These are phyloP conservation scores for Cytospora paraplurivora DNA, from an alignment of 2,329 filamentous ascomycete species.

Conservation along the genomic window DNA sequence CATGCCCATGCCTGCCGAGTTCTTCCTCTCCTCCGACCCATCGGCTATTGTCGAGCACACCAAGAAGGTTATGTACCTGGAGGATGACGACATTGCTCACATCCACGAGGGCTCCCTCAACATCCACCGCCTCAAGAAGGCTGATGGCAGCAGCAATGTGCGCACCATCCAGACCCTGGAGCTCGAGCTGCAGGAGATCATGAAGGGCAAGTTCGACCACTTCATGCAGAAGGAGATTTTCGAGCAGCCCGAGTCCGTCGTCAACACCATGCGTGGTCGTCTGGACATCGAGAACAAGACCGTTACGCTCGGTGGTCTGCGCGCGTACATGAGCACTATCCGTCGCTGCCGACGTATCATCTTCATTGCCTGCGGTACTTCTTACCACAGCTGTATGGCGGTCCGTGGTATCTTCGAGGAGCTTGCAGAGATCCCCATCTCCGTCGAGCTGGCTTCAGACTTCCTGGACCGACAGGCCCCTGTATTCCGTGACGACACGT, in stretches of 20 bases:
- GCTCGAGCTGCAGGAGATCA: slow-evolving; percentile 99
- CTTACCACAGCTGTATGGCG: slow-evolving; percentile 99
- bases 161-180: slow-evolving; percentile 98
- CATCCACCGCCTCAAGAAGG: slow-evolving; percentile 97
- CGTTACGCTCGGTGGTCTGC: slow-evolving; percentile 91
- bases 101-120: slow-evolving; percentile 99
- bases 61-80: slow-evolving; percentile 99
- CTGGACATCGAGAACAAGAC: slow-evolving; percentile 91
- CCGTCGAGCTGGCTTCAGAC: slow-evolving; percentile 95
- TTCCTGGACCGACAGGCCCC: slow-evolving; percentile 96
- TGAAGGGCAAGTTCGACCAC: slow-evolving; percentile 99
- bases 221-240: slow-evolving; percentile 99
- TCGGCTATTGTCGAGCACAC: slow-evolving; percentile 99
- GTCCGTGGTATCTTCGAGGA: slow-evolving; percentile 98
- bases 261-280: slow-evolving; percentile 99
- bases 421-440: slow-evolving; percentile 95
- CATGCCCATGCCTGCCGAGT: slow-evolving; percentile 96
- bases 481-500: slow-evolving; percentile 99
- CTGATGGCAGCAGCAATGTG: slow-evolving; percentile 94
- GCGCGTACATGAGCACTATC: slow-evolving; percentile 95
- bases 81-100: slow-evolving; percentile 99
- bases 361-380: slow-evolving; percentile 98
- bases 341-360: slow-evolving; percentile 96
- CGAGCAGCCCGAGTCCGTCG: slow-evolving; percentile 97
- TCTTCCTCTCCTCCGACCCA: slow-evolving; percentile 98